Conservation (phyloP, 345 rosid species). For the Eucalyptus fibrosa region DNA sequence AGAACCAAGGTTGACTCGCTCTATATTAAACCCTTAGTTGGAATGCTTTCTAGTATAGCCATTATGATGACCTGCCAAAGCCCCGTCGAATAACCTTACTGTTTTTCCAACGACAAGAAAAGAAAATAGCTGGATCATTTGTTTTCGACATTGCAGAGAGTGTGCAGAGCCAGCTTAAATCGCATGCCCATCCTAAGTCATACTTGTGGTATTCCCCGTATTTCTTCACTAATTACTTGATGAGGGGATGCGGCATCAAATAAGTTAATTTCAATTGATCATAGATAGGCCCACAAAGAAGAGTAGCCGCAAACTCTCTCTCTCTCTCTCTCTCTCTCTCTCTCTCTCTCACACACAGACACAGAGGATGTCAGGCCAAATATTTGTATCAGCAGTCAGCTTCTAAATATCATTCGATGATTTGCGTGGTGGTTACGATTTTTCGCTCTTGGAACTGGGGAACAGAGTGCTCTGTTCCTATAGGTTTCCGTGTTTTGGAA, state of each 20-base stretch:
- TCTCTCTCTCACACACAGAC: no score
- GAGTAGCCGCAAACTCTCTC: no score
- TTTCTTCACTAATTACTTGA: not conserved
- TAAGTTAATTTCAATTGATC: not conserved
- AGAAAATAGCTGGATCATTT: not conserved
- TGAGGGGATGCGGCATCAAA: not conserved
- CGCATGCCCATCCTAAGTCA: not conserved
- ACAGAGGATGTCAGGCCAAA: no score
- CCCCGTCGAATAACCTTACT: not conserved
- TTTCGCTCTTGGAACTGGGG: not conserved
- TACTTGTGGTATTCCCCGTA: not conserved
- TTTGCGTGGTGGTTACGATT: not conserved
- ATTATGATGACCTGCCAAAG: no score
- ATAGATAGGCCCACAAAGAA: not conserved
- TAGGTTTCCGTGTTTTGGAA: not conserved
- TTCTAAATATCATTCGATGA: not conserved
- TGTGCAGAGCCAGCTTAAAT: not conserved
- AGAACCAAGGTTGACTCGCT: no score
- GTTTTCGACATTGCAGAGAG: not conserved
- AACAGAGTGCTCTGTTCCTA: not conserved
- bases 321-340: not conserved
- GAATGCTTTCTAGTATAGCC: no score
- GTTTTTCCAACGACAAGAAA: not conserved
- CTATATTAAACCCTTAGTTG: no score
- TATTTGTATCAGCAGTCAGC: not conserved